phyloP scores from a whole-genome alignment of 495 filamentous ascomycete species.

The Penicillium herquei region DNA sequence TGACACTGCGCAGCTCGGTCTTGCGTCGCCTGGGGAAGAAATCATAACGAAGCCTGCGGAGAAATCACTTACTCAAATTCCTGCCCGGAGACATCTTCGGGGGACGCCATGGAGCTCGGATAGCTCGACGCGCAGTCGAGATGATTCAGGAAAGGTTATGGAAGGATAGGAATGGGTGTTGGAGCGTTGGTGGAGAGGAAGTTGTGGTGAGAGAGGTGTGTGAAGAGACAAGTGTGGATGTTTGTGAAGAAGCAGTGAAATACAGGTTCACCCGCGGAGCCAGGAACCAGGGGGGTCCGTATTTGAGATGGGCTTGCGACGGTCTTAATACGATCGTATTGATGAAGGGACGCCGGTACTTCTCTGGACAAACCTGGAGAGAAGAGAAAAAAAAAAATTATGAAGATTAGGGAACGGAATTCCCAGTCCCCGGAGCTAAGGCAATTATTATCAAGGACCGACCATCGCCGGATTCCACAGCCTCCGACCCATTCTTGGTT shows the following conservation, averaged over 20 bases:
- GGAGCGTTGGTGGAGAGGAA: background rate
- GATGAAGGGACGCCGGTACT: too few species aligned
- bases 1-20: too few species aligned
- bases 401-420: conserved; percentile 3
- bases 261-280: conserved; percentile 16
- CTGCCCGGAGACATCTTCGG: conserved; percentile 37
- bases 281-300: conserved; percentile 7
- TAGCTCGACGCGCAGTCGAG: conserved; percentile 38
- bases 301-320: background rate
- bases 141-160: conserved; percentile 15
- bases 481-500: conserved; percentile 3
- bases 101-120: conserved; percentile 42
- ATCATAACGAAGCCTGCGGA: background rate
- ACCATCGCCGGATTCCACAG: conserved; percentile 22
- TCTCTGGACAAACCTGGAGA: background rate
- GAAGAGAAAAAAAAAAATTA: conserved; percentile 1
- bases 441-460: conserved; percentile 18
- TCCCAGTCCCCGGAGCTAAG: conserved; percentile 4
- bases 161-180: conserved; percentile 6
- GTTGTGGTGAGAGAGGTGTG: conserved; percentile 5
- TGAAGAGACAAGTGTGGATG: conserved; percentile 4
- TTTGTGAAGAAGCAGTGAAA: conserved; percentile 19
- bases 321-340: too few species aligned
- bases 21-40: background rate
- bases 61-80: conserved; percentile 46